Evolutionary conservation across 352 stramenopile genomes (phyloP).

Genomic region (Globisporangium cystogenes): DNA sequence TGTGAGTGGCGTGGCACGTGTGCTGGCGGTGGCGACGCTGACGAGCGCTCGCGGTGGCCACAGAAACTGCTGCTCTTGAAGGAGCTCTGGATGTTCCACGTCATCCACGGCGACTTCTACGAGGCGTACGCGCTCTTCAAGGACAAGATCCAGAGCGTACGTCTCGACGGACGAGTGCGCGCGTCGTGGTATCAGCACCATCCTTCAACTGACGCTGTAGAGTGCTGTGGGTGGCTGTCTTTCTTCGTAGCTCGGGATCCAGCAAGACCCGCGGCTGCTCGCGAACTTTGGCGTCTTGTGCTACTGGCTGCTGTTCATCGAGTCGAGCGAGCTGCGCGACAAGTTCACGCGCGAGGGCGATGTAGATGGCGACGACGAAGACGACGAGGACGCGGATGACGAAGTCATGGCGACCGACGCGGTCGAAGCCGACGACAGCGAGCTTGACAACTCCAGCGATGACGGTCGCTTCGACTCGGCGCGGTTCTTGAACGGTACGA

Average conservation of each 20-base stretch:
- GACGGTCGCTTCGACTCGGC: not conserved
- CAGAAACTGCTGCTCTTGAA: constrained; percentile 66
- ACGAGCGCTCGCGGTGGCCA: not conserved
- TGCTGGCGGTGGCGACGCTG: not conserved
- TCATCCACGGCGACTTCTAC: constrained; percentile 72
- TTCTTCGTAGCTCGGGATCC: constrained; percentile 26
- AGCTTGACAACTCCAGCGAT: constrained; percentile 1
- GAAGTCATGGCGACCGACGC: constrained; percentile 1
- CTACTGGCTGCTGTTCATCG: constrained; percentile 81
- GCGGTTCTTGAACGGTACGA: not conserved
- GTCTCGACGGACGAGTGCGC: not conserved
- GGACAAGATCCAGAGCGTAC: constrained; percentile 55
- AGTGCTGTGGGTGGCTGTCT: no score
- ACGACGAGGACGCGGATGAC: constrained; percentile 19
- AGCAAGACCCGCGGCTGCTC: constrained; percentile 54
- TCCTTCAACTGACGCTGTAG: no score
- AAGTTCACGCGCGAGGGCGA: constrained; percentile 28
- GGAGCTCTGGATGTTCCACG: constrained; percentile 67
- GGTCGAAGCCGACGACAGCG: not conserved
- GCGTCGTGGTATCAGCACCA: no score
- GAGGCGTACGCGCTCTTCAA: constrained; percentile 76
- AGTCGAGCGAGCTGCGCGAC: constrained; percentile 59
- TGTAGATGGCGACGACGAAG: constrained; percentile 17
- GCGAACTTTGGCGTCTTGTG: constrained; percentile 73
- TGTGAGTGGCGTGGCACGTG: constrained; percentile 22